A percentile compares a stretch with the other conserved stretches of the same genome.
These are phyloP conservation scores for Leptosphaerulina australis DNA, from an alignment of 2,329 filamentous ascomycete species.

Conservation along the genomic window DNA sequence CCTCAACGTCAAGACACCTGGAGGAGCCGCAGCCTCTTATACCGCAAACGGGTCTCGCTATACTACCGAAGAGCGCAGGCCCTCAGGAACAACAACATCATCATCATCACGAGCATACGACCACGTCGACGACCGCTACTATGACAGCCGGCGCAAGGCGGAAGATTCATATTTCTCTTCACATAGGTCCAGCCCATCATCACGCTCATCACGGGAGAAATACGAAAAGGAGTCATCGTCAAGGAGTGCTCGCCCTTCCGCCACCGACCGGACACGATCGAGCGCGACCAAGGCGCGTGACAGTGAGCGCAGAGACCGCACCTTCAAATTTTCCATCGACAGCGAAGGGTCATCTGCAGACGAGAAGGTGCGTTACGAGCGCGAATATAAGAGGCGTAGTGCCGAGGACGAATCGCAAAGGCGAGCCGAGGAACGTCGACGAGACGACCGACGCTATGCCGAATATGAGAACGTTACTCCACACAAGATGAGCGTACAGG, in stretches of 20 bases:
- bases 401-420: conserved; percentile 19
- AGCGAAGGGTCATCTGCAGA: conserved; percentile 43
- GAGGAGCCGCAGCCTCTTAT: conserved; percentile 33
- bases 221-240: conserved; percentile 37
- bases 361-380: conserved; percentile 43
- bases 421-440: conserved; percentile 18
- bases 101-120: conserved; percentile 1
- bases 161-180: conserved; percentile 40
- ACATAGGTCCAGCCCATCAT: conserved; percentile 35
- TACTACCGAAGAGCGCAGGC: conserved; percentile 42
- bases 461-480: conserved; percentile 23
- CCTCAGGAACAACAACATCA: conserved; percentile 15
- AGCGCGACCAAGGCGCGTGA: conserved; percentile 42
- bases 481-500: conserved; percentile 37
- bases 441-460: conserved; percentile 26
- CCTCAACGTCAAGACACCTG: conserved; percentile 43
- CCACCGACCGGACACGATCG: conserved; percentile 49
- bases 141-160: conserved; percentile 48
- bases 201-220: conserved; percentile 32
- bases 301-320: conserved; percentile 49
- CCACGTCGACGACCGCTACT: conserved; percentile 47
- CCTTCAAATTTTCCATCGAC: conserved; percentile 46
- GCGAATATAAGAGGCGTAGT: conserved; percentile 38
- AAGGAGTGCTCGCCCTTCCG: conserved; percentile 31
- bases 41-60: conserved; percentile 36